Base-by-base conservation (phyloP, 768 basidiomycete species). In the Hydnomerulius pinastri region DNA sequence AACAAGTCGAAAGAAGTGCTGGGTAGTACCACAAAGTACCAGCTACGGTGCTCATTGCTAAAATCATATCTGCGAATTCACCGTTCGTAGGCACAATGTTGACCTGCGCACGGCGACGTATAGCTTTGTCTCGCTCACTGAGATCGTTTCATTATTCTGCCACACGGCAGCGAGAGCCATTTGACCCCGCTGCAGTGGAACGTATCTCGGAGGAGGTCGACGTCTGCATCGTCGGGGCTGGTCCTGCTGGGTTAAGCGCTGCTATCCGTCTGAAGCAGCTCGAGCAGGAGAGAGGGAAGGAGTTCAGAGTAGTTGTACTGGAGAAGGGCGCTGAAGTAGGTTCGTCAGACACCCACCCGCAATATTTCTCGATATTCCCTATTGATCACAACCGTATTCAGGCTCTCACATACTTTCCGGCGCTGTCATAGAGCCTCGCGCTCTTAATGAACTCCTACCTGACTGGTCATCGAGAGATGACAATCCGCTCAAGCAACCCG, bases 251-350 rank as follows among this genome's bases (percentile, higher is more conserved):
- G 6, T 79, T 99, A 53, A 87, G 86, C 55, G 94, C 96, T n/a
- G 96, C 94, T 4, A 98, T 98, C 53, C 81, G 93, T 5, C 73
- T 99, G 46, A 98, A 96, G 72, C 95, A 98, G 70, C 82, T 97
- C 21, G 92, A 93, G 62, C 70, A 79, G 58, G 85, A 92, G 66
- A 79, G 76, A 36, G 91, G 87, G 0, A 80, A 80, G 46, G 90
- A 95, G 55, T 75, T 96, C 12, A 77, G 96, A 13, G 93, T 99
- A 6, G 90, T 99, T 36, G 88, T 99, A 0, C 77, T 98, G 6
- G 97, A 98, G 73, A 99, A 99, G 70, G 96, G 95, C 10, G 75
- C 77, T 13, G 96, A 98, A 80, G 82, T 92, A 33, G 96, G 93
- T 90, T 48, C 63, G 87, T 81, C 33, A 4, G 20, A 8, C 3